Evolutionary conservation across 768 basidiomycete species (phyloP).

Genomic region (Coprinopsis marcescibilis): DNA sequence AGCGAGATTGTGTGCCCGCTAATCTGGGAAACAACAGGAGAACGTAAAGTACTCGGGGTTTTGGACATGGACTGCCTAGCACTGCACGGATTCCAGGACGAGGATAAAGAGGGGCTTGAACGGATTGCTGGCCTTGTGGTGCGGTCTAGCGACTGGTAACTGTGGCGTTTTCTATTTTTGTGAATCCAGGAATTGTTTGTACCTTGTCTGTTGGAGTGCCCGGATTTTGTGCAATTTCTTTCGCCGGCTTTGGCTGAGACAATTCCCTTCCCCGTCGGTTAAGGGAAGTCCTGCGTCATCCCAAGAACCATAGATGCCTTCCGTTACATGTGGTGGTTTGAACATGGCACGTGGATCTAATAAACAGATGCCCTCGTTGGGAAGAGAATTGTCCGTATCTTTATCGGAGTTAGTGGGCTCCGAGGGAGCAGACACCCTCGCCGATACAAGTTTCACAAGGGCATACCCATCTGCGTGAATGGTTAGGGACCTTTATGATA

Average conservation of each 20-base stretch:
- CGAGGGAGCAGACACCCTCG: background rate
- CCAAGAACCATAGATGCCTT: conserved; percentile 78
- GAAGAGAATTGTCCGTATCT: background rate
- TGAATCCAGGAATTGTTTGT: conserved; percentile 67
- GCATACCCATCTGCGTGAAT: background rate
- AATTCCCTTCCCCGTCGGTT: conserved; percentile 79
- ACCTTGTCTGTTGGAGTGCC: conserved; percentile 68
- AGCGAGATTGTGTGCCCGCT: conserved; percentile 90
- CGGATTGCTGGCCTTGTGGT: conserved; percentile 62
- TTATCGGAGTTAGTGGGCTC: background rate
- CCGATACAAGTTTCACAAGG: background rate
- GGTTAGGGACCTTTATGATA: conserved; percentile 15
- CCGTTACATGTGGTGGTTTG: conserved; percentile 70
- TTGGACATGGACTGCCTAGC: conserved; percentile 85
- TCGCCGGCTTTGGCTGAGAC: conserved; percentile 70
- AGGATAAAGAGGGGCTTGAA: conserved; percentile 75
- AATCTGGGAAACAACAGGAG: conserved; percentile 29
- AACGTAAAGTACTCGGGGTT: conserved; percentile 42
- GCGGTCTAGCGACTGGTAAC: conserved; percentile 60
- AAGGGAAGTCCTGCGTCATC: conserved; percentile 79
- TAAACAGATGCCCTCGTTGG: background rate
- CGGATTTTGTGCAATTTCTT: conserved; percentile 80
- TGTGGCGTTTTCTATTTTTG: conserved; percentile 20
- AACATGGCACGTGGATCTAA: conserved; percentile 70
- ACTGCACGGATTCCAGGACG: conserved; percentile 63